Percentiles rank a stretch among this genome's conserved stretches.
phyloP scores from a whole-genome alignment of 495 filamentous ascomycete species.

The Melanomma pulvis-pyrius region DNA sequence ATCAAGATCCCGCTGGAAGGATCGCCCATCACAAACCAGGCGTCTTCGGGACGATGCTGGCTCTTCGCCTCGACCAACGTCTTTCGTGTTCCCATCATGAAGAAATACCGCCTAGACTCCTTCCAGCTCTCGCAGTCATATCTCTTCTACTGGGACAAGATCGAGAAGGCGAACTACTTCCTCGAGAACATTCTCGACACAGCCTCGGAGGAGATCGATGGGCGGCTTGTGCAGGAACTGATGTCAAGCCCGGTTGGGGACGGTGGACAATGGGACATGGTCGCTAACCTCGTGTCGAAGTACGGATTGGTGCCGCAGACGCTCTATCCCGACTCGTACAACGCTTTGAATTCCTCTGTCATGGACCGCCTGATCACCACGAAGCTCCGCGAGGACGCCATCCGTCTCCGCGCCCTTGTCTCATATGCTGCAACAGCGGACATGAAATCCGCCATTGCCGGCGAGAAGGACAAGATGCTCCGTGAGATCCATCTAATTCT shows the following conservation, averaged over 20 bases:
- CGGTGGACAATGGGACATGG: conserved; percentile 93
- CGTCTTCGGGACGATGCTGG: conserved; percentile 80
- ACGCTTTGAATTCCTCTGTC: conserved; percentile 66
- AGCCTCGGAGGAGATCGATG: conserved; percentile 65
- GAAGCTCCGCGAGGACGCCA: conserved; percentile 82
- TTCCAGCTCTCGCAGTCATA: conserved; percentile 86
- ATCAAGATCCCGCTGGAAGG: conserved; percentile 81
- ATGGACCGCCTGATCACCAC: conserved; percentile 78
- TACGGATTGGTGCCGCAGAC: conserved; percentile 81
- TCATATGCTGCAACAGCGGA: conserved; percentile 31
- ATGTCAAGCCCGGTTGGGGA: conserved; percentile 70
- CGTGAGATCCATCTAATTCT: conserved; percentile 77
- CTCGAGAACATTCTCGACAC: conserved; percentile 80
- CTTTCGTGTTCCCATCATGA: conserved; percentile 82
- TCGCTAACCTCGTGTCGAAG: conserved; percentile 80
- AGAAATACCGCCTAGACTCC: conserved; percentile 71
- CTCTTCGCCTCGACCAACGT: conserved; percentile 86
- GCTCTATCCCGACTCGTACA: conserved; percentile 78
- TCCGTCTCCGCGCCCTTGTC: conserved; percentile 62
- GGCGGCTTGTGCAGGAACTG: conserved; percentile 68
- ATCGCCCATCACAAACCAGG: conserved; percentile 81
- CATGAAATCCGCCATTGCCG: conserved; percentile 48
- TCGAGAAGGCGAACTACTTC: conserved; percentile 90
- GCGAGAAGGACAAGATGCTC: conserved; percentile 70
- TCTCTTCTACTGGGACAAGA: conserved; percentile 94